Base-by-base conservation (phyloP, 23 red algal genomes). In the Gracilaria vermiculophylla region DNA sequence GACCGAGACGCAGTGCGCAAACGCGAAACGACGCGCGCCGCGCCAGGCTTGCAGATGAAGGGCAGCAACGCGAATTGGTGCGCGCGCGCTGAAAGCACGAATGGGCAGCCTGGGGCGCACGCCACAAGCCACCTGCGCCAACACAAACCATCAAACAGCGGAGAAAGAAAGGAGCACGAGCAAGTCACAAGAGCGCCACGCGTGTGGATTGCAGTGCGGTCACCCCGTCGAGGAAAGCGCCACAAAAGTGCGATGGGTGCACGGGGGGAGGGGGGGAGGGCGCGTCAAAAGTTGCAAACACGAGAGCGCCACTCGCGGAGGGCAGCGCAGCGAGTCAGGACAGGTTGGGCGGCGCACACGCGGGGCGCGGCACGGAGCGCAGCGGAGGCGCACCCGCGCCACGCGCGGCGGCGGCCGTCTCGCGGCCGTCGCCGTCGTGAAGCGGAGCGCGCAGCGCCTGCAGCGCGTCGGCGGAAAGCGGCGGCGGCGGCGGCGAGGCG, bases 141-240 rank as follows among this genome's bases (percentile, higher is more conserved):
- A n/a, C n/a, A n/a, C n/a, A n/a, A n/a, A n/a, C n/a, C n/a, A n/a
- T n/a, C n/a, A n/a, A n/a, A n/a, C n/a, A n/a, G n/a, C n/a, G n/a
- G n/a, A n/a, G n/a, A n/a, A n/a, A n/a, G n/a, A n/a, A n/a, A n/a
- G n/a, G n/a, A n/a, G n/a, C n/a, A n/a, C n/a, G n/a, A n/a, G n/a
- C n/a, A n/a, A n/a, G n/a, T n/a, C n/a, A n/a, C n/a, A n/a, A n/a
- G n/a, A n/a, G n/a, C n/a, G n/a, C n/a, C n/a, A n/a, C n/a, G n/a
- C n/a, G n/a, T n/a, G n/a, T n/a, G n/a, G 55, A 60, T 60, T 60
- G 55, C 55, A 60, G 55, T 60, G n/a, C 55, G 29, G 55, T 60
- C 55, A 60, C 29, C 23, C n/a, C n/a, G n/a, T n/a, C n/a, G n/a
- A n/a, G n/a, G n/a, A n/a, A n/a, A 60, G 2, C 55, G 23, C 25